A percentile compares a stretch with the other conserved stretches of the same genome.
These are phyloP conservation scores for Coemansia sp. DNA, from an alignment of 192 early-diverging fungal genomes.

Conservation along the genomic window DNA sequence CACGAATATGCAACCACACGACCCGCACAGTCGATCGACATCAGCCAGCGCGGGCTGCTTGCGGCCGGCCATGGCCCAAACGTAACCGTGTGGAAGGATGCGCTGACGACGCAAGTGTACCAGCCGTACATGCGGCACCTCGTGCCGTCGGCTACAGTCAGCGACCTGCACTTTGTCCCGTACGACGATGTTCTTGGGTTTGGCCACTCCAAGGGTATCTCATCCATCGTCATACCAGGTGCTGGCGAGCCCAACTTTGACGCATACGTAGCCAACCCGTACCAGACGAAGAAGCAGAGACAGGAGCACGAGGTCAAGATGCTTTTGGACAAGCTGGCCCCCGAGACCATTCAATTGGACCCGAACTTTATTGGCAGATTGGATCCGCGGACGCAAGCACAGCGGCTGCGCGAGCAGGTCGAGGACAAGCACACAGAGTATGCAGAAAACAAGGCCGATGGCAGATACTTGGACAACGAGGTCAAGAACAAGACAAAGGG, in stretches of 20 bases:
- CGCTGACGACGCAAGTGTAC: slow-evolving; percentile 68
- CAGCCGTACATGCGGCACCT: slow-evolving; percentile 89
- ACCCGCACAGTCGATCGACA: slow-evolving; percentile 75
- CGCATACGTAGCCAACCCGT: slow-evolving; percentile 87
- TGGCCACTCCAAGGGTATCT: slow-evolving; percentile 77
- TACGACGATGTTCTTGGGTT: slow-evolving; percentile 94
- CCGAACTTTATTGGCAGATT: slow-evolving; percentile 78
- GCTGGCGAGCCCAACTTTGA: slow-evolving; percentile 99
- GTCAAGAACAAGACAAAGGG: slow-evolving; percentile 51
- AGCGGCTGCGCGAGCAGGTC: slow-evolving; percentile 16
- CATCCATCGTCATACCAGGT: slow-evolving; percentile 82
- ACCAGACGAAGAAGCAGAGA: slow-evolving; percentile 84
- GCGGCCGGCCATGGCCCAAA: slow-evolving; percentile 80
- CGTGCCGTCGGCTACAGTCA: slow-evolving; percentile 56
- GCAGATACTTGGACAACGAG: slow-evolving; percentile 36
- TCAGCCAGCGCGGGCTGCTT: slow-evolving; percentile 83
- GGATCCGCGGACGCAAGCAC: slow-evolving; percentile 60
- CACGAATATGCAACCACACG: slow-evolving; percentile 78
- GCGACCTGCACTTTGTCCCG: slow-evolving; percentile 77
- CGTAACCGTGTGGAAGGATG: slow-evolving; percentile 88
- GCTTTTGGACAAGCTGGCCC: slow-evolving; percentile 91
- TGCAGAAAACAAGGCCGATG: slow-evolving; percentile 24
- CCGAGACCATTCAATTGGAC: slow-evolving; percentile 89
- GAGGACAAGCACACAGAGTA: slow-evolving; percentile 13
- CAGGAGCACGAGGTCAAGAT: slow-evolving; percentile 84